Evolutionary conservation across 2,329 filamentous ascomycete genomes (phyloP).

Genomic region (Pyrenophora graminea): DNA sequence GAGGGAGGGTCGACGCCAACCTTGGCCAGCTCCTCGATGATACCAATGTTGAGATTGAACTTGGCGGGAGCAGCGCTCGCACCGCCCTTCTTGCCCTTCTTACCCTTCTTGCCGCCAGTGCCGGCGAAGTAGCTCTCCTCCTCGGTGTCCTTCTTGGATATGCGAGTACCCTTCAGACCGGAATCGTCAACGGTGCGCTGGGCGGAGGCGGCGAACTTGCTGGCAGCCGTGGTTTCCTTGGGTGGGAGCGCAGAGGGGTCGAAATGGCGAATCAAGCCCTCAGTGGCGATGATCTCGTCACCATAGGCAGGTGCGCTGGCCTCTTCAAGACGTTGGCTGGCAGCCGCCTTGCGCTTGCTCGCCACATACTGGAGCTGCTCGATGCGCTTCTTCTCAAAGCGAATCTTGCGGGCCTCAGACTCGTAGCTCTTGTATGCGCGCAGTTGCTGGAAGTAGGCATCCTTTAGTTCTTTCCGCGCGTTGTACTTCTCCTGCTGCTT

Average conservation of each 20-base stretch:
- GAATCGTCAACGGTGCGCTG: constrained; percentile 82
- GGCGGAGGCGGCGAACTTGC: constrained; percentile 73
- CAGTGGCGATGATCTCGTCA: constrained; percentile 88
- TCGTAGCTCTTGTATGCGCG: constrained; percentile 85
- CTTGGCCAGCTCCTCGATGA: constrained; percentile 87
- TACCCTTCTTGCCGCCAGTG: constrained; percentile 78
- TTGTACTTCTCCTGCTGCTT: constrained; percentile 86
- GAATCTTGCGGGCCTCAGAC: constrained; percentile 76
- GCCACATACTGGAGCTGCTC: constrained; percentile 76
- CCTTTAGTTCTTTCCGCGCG: constrained; percentile 84
- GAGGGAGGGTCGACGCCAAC: constrained; percentile 87
- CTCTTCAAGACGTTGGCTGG: constrained; percentile 76
- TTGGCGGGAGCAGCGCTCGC: constrained; percentile 57
- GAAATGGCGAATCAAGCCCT: constrained; percentile 87
- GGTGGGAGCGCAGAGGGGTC: constrained; percentile 70
- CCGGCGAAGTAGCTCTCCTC: constrained; percentile 83
- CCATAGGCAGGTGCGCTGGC: constrained; percentile 86
- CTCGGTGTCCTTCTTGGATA: constrained; percentile 83
- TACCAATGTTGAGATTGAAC: constrained; percentile 86
- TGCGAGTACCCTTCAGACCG: constrained; percentile 81
- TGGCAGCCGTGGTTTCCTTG: constrained; percentile 66
- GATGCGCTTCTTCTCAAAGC: constrained; percentile 75
- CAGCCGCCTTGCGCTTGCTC: constrained; percentile 75
- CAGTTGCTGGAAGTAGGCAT: constrained; percentile 80
- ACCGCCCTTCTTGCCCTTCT: constrained; percentile 85